These are phyloP conservation scores for Conringia planisiliqua DNA, from an alignment of 345 rosid genomes.

Conservation along the genomic window DNA sequence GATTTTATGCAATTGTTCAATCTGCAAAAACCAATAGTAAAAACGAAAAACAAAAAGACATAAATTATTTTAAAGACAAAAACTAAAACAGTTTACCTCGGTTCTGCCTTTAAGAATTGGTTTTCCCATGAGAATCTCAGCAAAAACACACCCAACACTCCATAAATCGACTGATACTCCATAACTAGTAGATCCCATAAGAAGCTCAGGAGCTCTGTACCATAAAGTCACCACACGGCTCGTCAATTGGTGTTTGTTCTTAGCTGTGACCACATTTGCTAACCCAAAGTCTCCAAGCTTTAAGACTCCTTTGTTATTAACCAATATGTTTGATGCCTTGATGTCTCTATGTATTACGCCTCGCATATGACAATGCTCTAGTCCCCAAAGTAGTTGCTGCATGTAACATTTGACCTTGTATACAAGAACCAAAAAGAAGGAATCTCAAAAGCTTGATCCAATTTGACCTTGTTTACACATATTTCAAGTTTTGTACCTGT, in stretches of 20 bases:
- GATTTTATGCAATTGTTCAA: constrained; percentile 75
- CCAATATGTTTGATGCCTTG: constrained; percentile 66
- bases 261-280: constrained; percentile 51
- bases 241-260: constrained; percentile 52
- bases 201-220: constrained; percentile 86
- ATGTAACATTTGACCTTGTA: constrained; percentile 72
- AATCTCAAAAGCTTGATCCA: background rate
- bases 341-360: constrained; percentile 78
- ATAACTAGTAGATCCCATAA: constrained; percentile 76
- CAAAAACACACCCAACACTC: constrained; percentile 82
- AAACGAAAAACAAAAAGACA: background rate
- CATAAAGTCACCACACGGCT: constrained; percentile 82
- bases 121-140: constrained; percentile 57
- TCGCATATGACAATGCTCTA: constrained; percentile 71
- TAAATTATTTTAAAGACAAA: background rate
- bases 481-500: constrained; percentile 38
- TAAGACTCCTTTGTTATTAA: constrained; percentile 62
- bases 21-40: constrained; percentile 33
- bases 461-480: too few relatives aligned
- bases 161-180: constrained; percentile 66
- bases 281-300: constrained; percentile 76
- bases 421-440: background rate
- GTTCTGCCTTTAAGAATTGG: constrained; percentile 81
- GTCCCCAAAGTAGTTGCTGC: constrained; percentile 61
- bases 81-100: constrained; percentile 38